These are phyloP conservation scores for Trebouxia sp. DNA, from an alignment of 139 green algal genomes.

Conservation along the genomic window DNA sequence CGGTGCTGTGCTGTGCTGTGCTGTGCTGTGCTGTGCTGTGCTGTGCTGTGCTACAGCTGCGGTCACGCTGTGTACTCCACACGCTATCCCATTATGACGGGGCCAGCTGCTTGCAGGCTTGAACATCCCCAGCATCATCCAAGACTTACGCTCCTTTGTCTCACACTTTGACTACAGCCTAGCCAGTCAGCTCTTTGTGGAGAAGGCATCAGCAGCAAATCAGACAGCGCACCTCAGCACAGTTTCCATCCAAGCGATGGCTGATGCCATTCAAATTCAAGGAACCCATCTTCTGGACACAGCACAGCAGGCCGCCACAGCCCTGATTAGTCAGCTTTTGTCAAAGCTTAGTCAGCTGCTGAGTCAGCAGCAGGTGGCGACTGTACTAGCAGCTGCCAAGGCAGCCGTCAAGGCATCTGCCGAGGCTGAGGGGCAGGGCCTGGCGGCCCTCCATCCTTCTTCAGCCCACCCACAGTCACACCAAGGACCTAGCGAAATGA, in stretches of 20 bases:
- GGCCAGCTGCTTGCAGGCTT: background rate
- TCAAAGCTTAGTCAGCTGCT: background rate
- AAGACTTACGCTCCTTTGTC: background rate
- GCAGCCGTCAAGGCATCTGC: background rate
- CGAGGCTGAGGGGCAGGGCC: background rate
- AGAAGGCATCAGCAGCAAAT: slow-evolving; percentile 6
- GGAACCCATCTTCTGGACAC: background rate
- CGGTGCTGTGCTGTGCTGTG: background rate
- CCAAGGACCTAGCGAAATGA: too few species aligned
- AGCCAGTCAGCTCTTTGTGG: background rate
- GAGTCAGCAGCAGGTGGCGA: background rate
- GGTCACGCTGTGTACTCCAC: too few species aligned
- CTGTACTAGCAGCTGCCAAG: background rate
- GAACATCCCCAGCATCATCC: background rate
- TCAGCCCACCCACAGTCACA: too few species aligned
- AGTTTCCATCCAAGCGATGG: background rate
- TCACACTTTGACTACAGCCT: slow-evolving; percentile 19
- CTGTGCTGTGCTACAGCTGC: too few species aligned
- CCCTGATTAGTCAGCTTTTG: background rate
- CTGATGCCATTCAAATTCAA: background rate
- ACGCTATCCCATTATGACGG: too few species aligned
- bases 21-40: background rate
- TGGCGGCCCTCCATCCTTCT: too few species aligned
- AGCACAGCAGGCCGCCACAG: background rate
- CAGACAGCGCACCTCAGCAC: background rate